Evolutionary conservation across 306 rosid genomes (phyloP).

Genomic region (Cucurbita maxima): DNA sequence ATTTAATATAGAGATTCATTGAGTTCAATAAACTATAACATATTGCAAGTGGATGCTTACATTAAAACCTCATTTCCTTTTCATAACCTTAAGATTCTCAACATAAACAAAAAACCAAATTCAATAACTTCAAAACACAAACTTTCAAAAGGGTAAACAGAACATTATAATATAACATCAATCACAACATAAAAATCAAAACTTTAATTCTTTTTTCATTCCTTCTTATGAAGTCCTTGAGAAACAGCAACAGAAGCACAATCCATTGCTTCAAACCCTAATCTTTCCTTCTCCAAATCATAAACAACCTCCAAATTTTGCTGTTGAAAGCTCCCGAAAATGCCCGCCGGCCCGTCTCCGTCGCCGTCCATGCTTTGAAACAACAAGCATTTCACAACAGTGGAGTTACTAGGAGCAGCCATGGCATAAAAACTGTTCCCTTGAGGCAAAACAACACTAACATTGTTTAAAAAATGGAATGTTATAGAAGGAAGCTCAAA

Average conservation of each 20-base stretch:
- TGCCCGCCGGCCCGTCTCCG: conserved; percentile 37
- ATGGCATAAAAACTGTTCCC: conserved; percentile 37
- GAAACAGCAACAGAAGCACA: conserved; percentile 30
- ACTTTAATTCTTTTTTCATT: neutral
- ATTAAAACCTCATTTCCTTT: neutral
- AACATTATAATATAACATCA: neutral
- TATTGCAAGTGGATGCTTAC: conserved; percentile 4
- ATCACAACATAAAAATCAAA: neutral
- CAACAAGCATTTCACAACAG: conserved; percentile 31
- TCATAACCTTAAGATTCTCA: neutral
- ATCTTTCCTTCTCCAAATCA: conserved; percentile 33
- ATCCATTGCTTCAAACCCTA: conserved; percentile 35
- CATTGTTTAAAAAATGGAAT: conserved; percentile 33
- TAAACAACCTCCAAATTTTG: conserved; percentile 43
- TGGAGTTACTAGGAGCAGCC: conserved; percentile 33
- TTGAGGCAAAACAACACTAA: conserved; percentile 19
- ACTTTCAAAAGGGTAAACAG: neutral
- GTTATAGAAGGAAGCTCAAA: conserved; percentile 24
- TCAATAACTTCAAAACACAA: neutral
- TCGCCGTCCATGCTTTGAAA: conserved; percentile 34
- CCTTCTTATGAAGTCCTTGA: conserved; percentile 2
- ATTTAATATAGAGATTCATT: neutral
- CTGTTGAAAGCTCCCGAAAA: conserved; percentile 44
- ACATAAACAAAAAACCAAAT: neutral
- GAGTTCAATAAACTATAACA: neutral